Base-by-base conservation (phyloP, 257 asterid genomes). In the Fraxinus excelsior region DNA sequence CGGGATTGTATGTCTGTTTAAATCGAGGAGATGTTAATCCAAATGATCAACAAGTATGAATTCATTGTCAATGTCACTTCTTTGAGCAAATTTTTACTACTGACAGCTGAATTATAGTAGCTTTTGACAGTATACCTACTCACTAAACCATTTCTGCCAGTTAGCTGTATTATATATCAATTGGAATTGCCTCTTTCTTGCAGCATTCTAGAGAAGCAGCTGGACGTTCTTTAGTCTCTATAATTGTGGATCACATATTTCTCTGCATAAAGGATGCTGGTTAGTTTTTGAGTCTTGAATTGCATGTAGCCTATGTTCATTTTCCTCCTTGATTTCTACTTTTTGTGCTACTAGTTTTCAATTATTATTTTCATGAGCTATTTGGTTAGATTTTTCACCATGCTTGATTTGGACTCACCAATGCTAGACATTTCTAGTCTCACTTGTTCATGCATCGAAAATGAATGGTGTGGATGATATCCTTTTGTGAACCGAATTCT, bases 21-120 rank as follows among this genome's bases (percentile, higher is more conserved):
- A 96, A 93, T 84, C 89, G 99, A 88, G 99, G 97, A 79, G 99
- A 90, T 68, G 90, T 93, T 81, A 88, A 88, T 87, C 96, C 98
- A 81, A 88, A 82, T 82, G 86, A 83, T 42, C 93, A 88, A 82
- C 88, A 86, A 81, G 99, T 93, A 85, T 76, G 82, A 70, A 31
- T 64, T 35, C 31, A 51, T 70, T 56, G 31, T 62, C 68, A 38
- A 53, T 69, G 68, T 77, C 84, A 74, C 74, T 79, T 78, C 76
- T 81, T 75, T 53, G 49, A 60, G 71, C 74, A 31, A 71, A 74
- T 69, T 70, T 75, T 76, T 75, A 70, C 82, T 75, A 13, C 40
- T 40, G 66, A 2, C 14, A 49, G 23, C 74, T 74, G 76, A 16
- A 8, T 21, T 8, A 21, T 58, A 6, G 66, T 8, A 21, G 29